A percentile compares a stretch with the other conserved stretches of the same genome.
These are phyloP conservation scores for Taphrina deformans DNA, from an alignment of 1,139 yeast species.

Conservation along the genomic window DNA sequence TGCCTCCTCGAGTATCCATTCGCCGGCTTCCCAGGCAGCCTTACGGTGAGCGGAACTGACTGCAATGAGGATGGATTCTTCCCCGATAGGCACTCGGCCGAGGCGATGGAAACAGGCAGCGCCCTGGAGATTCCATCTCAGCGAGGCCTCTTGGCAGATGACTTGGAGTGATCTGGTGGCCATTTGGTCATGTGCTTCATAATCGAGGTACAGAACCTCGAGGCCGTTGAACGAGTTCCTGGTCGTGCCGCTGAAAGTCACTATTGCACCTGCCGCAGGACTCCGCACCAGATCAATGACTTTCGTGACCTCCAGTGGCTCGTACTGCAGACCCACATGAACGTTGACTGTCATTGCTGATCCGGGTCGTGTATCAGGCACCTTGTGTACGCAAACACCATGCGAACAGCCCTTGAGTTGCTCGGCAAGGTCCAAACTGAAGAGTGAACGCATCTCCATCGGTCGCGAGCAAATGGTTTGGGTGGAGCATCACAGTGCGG, in stretches of 20 bases:
- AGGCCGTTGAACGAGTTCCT: slow-evolving; percentile 50
- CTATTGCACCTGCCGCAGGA: slow-evolving; percentile 52
- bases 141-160: slow-evolving; percentile 47
- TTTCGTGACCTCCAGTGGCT: slow-evolving; percentile 21
- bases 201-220: slow-evolving; percentile 47
- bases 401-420: too few relatives aligned
- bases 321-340: slow-evolving; percentile 24
- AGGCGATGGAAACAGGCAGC: slow-evolving; percentile 51
- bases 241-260: slow-evolving; percentile 54
- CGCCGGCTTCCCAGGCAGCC: slow-evolving; percentile 53
- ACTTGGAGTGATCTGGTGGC: slow-evolving; percentile 47
- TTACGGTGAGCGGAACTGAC: slow-evolving; percentile 53
- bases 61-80: slow-evolving; percentile 52
- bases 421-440: too few relatives aligned
- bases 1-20: slow-evolving; percentile 50
- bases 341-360: neutral
- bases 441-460: too few relatives aligned
- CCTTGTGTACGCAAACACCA: too few relatives aligned
- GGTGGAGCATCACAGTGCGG: too few relatives aligned
- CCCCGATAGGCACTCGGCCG: slow-evolving; percentile 52
- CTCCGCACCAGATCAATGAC: slow-evolving; percentile 43
- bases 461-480: too few relatives aligned
- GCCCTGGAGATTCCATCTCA: slow-evolving; percentile 44
- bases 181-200: slow-evolving; percentile 51
- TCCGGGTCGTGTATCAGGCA: neutral